Evolutionary conservation across 2,329 filamentous ascomycete genomes (phyloP), one percentile per base, ranked within the genome.

Genomic region (Pyrenochaeta sp.): DNA sequence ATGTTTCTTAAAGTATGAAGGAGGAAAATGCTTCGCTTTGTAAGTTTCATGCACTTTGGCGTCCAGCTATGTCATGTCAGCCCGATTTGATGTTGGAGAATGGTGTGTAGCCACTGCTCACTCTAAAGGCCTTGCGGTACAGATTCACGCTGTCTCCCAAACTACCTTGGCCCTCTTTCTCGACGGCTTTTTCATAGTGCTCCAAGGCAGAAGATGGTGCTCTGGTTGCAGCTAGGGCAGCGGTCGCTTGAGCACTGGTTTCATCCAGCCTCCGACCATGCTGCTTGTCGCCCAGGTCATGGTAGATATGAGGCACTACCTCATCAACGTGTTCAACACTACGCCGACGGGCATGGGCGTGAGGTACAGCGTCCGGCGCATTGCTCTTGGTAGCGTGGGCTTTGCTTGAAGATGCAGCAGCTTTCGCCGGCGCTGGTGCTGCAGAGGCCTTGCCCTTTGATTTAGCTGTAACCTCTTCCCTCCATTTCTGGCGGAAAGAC

Each of bases 181-280:
- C 90, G 50, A 97, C 93, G 3, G 94, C 95, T 71, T 86, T 87
- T 73, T 98, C 95, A 68, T 95, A 98, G 74, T 97, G 91, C 66
- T 98, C 95, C 14, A 99, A 78, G 0, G 95, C 95, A 10, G 93
- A 90, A 18, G 81, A 80, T 4, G 90, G 90, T 63, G 89, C 84
- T 53, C 72, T 61, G 15, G 58, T 69, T 18, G 56, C 60, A 10
- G 63, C 54, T 3, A 71, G 61, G 54, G 74, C 63, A 56, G 73
- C 64, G 43, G 64, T 61, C 18, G 63, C 51, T 35, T 64, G 56
- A 27, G 75, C 64, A 56, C 78, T 66, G 75, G 75, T 73, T 46
- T 79, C 78, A 61, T 77, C 78, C 39, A 81, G 65, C 51, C 71
- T 75, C 44, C 78, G 66, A 18, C 75, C 75, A 47, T 78, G 76